These are phyloP conservation scores for Pouteria glomerata DNA, from an alignment of 148 eudicot species.

Conservation along the genomic window DNA sequence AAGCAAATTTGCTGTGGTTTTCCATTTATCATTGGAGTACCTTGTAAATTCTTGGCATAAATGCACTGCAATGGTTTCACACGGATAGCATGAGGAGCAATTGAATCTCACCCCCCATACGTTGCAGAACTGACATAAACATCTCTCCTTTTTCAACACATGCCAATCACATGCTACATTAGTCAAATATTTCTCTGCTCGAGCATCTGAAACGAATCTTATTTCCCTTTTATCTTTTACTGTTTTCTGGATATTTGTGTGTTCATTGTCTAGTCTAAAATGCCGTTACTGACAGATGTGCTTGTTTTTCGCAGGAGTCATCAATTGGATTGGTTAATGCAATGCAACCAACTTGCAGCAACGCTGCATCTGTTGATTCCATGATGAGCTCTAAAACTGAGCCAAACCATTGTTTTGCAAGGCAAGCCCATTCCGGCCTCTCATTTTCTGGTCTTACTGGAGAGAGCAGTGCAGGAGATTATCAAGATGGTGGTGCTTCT, in stretches of 20 bases:
- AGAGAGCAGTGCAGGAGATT: slow-evolving; percentile 71
- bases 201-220: not conserved
- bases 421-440: slow-evolving; percentile 54
- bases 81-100: not conserved
- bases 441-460: slow-evolving; percentile 75
- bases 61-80: not conserved
- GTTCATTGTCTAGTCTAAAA: not conserved
- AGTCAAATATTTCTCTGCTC: not conserved
- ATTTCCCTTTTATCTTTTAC: not conserved
- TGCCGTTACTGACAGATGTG: not conserved
- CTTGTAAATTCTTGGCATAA: not conserved
- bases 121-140: not conserved
- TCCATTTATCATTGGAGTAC: not conserved
- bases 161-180: not conserved
- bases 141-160: not conserved
- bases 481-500: slow-evolving; percentile 89
- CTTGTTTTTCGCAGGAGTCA: slow-evolving; percentile 24
- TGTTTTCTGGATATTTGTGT: not conserved
- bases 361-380: slow-evolving; percentile 48
- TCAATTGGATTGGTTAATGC: slow-evolving; percentile 24
- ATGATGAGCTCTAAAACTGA: slow-evolving; percentile 45
- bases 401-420: slow-evolving; percentile 45
- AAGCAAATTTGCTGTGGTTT: not conserved
- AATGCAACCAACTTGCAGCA: slow-evolving; percentile 43
- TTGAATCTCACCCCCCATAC: not conserved